These are phyloP conservation scores for Colletotrichum ledebouriae DNA, from an alignment of 2,329 filamentous ascomycete species.

Conservation along the genomic window DNA sequence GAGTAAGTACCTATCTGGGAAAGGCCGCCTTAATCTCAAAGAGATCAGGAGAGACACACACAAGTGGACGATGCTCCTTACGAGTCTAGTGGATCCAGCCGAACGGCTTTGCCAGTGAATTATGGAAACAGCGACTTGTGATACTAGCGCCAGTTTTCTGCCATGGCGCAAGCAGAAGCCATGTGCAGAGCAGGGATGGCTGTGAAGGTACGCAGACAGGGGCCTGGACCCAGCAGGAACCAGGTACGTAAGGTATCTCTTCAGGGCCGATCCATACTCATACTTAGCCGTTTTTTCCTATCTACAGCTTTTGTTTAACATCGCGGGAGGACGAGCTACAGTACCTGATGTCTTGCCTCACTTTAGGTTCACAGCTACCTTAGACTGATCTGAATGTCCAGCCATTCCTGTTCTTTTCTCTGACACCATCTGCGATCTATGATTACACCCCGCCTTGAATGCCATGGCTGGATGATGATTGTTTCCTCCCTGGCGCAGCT, in stretches of 20 bases:
- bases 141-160: background rate
- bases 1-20: slow-evolving; percentile 19
- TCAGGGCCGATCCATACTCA: slow-evolving; percentile 1
- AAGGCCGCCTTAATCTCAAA: slow-evolving; percentile 28
- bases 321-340: no score
- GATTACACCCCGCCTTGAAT: no score
- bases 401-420: slow-evolving; percentile 1
- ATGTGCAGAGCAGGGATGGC: slow-evolving; percentile 35
- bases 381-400: no score
- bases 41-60: slow-evolving; percentile 19
- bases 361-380: background rate
- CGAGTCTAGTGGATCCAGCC: background rate
- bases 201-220: background rate
- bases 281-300: slow-evolving; percentile 2
- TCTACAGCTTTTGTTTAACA: background rate
- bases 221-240: slow-evolving; percentile 1
- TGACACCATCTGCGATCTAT: background rate
- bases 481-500: no score
- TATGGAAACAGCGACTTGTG: slow-evolving; percentile 18
- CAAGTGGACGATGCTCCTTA: background rate
- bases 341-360: no score
- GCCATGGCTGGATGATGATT: no score
- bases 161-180: slow-evolving; percentile 14
- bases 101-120: background rate
- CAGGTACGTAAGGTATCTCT: background rate